Evolutionary conservation across 164 flowering plant species (phyloP), one percentile per base, ranked within the genome.

Genomic region (Magnolia sinica): DNA sequence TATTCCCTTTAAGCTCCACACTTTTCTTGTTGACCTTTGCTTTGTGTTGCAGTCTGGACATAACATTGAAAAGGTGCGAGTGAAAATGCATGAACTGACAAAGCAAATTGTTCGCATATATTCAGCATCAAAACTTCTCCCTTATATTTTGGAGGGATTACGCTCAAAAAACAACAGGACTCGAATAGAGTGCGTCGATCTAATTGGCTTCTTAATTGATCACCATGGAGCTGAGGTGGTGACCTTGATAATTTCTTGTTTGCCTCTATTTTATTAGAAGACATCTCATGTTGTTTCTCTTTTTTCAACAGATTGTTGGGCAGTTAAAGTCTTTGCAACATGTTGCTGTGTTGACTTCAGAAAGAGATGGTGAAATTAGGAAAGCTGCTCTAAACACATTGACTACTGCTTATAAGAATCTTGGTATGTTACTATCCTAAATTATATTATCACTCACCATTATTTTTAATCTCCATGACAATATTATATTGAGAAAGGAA

Each of bases 271-370:
- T 55, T 11, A 55, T 37, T 37, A 5, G 45, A 37, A 37, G 45
- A 37, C 45, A 37, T 55, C 13, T 55, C 18, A 11, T 55, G 24
- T 51, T 73, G 2, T 55, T 71, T 29, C 68, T n/a, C 68, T 70
- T 65, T 73, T 37, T 7, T 13, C 5, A 22, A 78, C 88, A 96
- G 99, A 87, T 96, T 49, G 83, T 86, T 85, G 96, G 98, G 29
- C 98, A 94, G 63, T 76, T 93, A 29, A 96, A 91, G 79, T 89
- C 91, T 59, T 85, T 96, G 88, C 98, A 94, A 83, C 83, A 88
- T 77, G 99, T 96, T 80, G 99, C 99, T 78, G 89, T 92, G 81
- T 89, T 96, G 87, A 96, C 98, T 50, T 93, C 96, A 55, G 99
- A 94, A 77, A 84, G 99, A 74, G 99, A 96, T 85, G 96, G 98